Conservation (phyloP, 306 rosid species). For the barrel medic (Medicago truncatula) region MtrunA17r5.0-ANR NC_053043.1:37157501-37158000, state of each 20-base stretch:
- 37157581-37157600: not conserved
- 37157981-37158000: not conserved
- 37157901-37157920: slow-evolving; percentile 76
- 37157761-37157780: not conserved
- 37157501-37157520: not conserved
- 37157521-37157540: not conserved
- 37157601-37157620: too few relatives aligned
- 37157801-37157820: slow-evolving; percentile 96
- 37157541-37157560: not conserved
- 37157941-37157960: slow-evolving; percentile 75
- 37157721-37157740: not conserved
- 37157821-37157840: slow-evolving; percentile 59
- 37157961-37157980: not conserved
- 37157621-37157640: too few relatives aligned
- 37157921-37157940: slow-evolving; percentile 55
- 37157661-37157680: too few relatives aligned
- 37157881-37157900: slow-evolving; percentile 79
- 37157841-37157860: slow-evolving; percentile 78
- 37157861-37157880: slow-evolving; percentile 76
- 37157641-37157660: too few relatives aligned
- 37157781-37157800: slow-evolving; percentile 88
- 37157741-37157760: not conserved
- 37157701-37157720: too few relatives aligned
- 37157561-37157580: too few relatives aligned
- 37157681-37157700: too few relatives aligned